Percentiles rank a stretch among this genome's conserved stretches.
Conservation (phyloP, 768 basidiomycete species). For the Paxillus involutus region DNA sequence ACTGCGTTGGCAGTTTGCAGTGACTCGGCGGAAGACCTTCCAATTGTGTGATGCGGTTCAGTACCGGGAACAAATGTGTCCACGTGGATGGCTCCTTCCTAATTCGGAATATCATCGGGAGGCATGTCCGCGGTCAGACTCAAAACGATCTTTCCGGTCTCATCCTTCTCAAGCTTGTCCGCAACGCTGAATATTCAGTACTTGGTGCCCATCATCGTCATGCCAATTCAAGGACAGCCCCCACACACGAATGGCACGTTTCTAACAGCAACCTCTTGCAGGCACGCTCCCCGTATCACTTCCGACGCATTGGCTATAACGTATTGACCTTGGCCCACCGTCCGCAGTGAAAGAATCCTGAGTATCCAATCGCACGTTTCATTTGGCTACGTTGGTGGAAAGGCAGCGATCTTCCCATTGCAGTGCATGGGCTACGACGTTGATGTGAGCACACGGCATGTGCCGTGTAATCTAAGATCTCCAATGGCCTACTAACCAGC, state of each 20-base stretch:
- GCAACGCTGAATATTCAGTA: background rate
- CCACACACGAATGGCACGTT: background rate
- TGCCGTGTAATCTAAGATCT: background rate
- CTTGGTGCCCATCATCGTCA: constrained; percentile 6
- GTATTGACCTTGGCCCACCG: constrained; percentile 6
- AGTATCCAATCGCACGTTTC: constrained; percentile 94
- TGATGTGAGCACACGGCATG: constrained; percentile 58
- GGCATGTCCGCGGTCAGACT: too few species aligned
- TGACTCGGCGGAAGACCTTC: too few species aligned
- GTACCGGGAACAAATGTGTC: background rate
- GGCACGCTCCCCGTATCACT: constrained; percentile 6
- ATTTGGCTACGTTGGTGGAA: constrained; percentile 91
- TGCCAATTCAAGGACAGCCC: background rate
- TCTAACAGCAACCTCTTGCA: background rate
- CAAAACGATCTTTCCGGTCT: too few species aligned
- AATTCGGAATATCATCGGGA: background rate
- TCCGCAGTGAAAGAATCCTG: constrained; percentile 56
- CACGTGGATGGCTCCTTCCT: constrained; percentile 1
- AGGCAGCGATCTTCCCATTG: constrained; percentile 74
- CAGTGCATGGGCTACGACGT: constrained; percentile 94
- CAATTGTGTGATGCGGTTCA: too few species aligned
- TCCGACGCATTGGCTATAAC: background rate
- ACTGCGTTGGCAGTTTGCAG: too few species aligned
- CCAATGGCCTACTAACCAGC: constrained; percentile 4
- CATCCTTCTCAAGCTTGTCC: background rate